Evolutionary conservation across 1,139 yeast species (phyloP).

Genomic region (Debaryomycetaceae sp.): DNA sequence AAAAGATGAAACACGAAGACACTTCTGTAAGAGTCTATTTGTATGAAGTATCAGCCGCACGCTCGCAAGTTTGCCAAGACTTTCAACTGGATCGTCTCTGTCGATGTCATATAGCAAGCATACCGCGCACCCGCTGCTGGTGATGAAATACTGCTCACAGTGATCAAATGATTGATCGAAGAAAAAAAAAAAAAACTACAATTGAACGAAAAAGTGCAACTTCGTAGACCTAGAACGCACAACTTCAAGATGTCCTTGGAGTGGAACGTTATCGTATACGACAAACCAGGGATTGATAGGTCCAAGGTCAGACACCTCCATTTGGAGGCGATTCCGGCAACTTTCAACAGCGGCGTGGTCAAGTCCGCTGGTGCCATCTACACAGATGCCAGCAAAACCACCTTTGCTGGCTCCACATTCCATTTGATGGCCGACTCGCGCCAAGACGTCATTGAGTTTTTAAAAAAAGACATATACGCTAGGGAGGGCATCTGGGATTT

Average conservation of each 20-base stretch:
- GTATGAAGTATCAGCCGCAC: no score
- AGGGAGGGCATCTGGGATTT: constrained; percentile 74
- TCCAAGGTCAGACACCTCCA: constrained; percentile 54
- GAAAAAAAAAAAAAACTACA: constrained; percentile 1
- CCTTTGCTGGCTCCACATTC: constrained; percentile 69
- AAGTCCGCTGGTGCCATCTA: constrained; percentile 65
- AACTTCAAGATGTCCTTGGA: constrained; percentile 23
- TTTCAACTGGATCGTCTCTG: no score
- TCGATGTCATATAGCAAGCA: no score
- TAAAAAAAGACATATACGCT: constrained; percentile 61
- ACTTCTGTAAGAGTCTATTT: no score
- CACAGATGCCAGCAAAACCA: constrained; percentile 44
- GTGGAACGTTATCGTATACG: constrained; percentile 70
- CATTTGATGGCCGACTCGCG: constrained; percentile 59
- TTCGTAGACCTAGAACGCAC: neutral
- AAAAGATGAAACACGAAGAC: no score
- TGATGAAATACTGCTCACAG: no score
- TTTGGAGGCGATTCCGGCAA: constrained; percentile 48
- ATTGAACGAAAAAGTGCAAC: neutral
- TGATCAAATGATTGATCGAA: neutral
- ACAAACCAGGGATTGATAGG: constrained; percentile 63
- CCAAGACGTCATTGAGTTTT: constrained; percentile 59
- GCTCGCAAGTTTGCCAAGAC: no score
- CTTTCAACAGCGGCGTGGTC: constrained; percentile 50
- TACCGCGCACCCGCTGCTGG: no score